Evolutionary conservation across 2,329 filamentous ascomycete species (phyloP).

Genomic region (Teratosphaeria gauchensis): DNA sequence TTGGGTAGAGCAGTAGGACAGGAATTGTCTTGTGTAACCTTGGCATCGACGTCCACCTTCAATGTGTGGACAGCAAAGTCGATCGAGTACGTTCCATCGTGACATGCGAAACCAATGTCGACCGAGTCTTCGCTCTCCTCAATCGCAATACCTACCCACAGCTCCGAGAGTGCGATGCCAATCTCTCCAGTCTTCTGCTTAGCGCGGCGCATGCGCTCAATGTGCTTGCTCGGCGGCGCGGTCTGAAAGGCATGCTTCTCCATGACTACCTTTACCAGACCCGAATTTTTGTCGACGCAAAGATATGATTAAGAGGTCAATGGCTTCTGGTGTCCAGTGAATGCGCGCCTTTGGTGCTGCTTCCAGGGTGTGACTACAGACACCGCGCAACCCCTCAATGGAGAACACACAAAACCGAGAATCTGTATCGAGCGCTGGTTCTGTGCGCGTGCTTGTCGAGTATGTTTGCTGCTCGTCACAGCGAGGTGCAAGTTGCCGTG

Average conservation of each 20-base stretch:
- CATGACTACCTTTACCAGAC: neutral
- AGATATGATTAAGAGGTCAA: neutral
- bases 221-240: constrained; percentile 8
- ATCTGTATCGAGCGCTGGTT: too few relatives aligned
- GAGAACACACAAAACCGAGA: too few relatives aligned
- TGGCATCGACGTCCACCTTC: constrained; percentile 1
- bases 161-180: constrained; percentile 16
- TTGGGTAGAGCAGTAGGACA: constrained; percentile 5
- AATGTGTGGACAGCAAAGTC: constrained; percentile 61
- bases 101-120: constrained; percentile 57
- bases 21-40: constrained; percentile 2
- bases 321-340: too few relatives aligned
- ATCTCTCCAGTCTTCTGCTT: constrained; percentile 9
- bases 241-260: constrained; percentile 10
- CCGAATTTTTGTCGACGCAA: neutral
- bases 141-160: constrained; percentile 55
- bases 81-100: constrained; percentile 64
- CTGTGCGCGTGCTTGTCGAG: too few relatives aligned
- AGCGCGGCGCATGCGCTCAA: constrained; percentile 10
- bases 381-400: too few relatives aligned
- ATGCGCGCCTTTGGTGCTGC: neutral
- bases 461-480: neutral
- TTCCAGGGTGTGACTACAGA: neutral
- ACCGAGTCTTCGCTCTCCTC: constrained; percentile 41
- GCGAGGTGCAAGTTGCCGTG: neutral